phyloP scores from a whole-genome alignment of 768 basidiomycete genomes.

The Termitomyces sp. region DNA sequence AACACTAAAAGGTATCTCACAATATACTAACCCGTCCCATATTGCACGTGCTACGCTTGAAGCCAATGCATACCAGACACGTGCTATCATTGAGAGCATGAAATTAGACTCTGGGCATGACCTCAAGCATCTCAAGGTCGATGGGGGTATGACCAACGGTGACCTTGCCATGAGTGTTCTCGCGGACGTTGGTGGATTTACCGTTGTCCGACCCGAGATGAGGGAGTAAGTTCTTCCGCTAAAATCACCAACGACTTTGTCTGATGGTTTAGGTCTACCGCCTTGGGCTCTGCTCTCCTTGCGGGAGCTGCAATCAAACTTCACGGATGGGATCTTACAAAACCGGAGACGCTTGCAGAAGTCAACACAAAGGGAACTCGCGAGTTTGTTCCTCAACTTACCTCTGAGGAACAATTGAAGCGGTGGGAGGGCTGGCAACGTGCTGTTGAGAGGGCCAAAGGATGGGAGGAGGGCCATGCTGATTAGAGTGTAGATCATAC shows the following conservation, averaged over 20 bases:
- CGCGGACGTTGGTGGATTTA: conserved; percentile 88
- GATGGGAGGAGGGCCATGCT: conserved; percentile 67
- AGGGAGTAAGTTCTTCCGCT: conserved; percentile 64
- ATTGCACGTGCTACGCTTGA: conserved; percentile 94
- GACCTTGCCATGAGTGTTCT: conserved; percentile 84
- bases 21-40: conserved; percentile 88
- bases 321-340: conserved; percentile 87
- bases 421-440: conserved; percentile 82
- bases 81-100: conserved; percentile 95
- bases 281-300: conserved; percentile 89
- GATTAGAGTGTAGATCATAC: conserved; percentile 8
- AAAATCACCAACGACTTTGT: neutral
- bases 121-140: conserved; percentile 85
- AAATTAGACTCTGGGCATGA: conserved; percentile 79
- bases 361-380: conserved; percentile 84
- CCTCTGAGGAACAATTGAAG: conserved; percentile 48
- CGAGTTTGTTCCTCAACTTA: conserved; percentile 57
- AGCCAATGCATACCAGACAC: conserved; percentile 94
- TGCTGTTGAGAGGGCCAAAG: conserved; percentile 78
- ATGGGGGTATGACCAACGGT: conserved; percentile 98
- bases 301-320: conserved; percentile 85
- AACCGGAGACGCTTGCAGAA: conserved; percentile 75
- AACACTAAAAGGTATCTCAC: conserved; percentile 52
- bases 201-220: conserved; percentile 92
- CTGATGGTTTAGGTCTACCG: conserved; percentile 65